Base-by-base conservation (phyloP, 1,139 yeast genomes). In the Candida buenavistaensis region DNA sequence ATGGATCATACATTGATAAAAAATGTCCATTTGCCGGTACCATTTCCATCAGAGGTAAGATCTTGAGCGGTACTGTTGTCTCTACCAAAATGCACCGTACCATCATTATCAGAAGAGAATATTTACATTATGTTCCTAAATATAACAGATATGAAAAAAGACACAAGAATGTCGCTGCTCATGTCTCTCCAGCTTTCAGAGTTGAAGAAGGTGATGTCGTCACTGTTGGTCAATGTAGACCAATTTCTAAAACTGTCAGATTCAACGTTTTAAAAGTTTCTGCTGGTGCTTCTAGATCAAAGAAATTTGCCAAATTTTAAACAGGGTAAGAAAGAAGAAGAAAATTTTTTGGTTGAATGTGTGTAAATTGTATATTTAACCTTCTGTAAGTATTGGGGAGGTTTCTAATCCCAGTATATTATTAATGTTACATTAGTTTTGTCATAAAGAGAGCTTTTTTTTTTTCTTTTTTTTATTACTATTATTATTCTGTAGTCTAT, bases 41-140 rank as follows among this genome's bases (percentile, higher is more conserved):
- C 57, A 83, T 94, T 58, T 90, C 98, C 57, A 94, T 94, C 84
- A 90, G 99, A 82, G 99, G 99, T 78, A 90, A 88, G 81, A 94
- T 94, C 69, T 85, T 94, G 73, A 83, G 97, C 59, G 94, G 94
- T 80, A 86, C 95, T 68, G 99, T 94, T 75, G 96, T 92, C 56
- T 92, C 98, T 65, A 90, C 98, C 83, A 94, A 94, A 83, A 94
- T 92, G 98, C 98, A 92, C 95, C 94, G 99, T 83, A 94, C 99
- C 66, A 85, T 94, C 77, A 85, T 94, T 72, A 85, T 94, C 80
- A 90, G 98, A 85, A 92, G 99, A 81, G 98, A 92, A 70, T 94
- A 94, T 94, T 88, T 94, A 74, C 99, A 94, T 81, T 94, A 88
- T 79, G 85, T 92, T 73, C 96, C 97, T 75, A 92, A 94, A 86